Conservation (phyloP, 495 filamentous ascomycete species). For the Tuber indicum region DNA sequence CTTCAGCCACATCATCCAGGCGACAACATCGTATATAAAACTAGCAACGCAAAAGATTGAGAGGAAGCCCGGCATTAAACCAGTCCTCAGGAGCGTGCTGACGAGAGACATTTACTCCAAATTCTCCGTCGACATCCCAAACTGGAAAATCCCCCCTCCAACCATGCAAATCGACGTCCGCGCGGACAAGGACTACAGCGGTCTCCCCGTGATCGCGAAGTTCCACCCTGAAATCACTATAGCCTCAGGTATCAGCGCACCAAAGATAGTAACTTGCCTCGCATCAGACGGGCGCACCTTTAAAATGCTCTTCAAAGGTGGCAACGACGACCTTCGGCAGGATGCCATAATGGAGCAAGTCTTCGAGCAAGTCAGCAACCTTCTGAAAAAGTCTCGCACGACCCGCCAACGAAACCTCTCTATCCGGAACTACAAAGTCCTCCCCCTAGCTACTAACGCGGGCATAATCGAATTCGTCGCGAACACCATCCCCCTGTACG, state of each 20-base stretch:
- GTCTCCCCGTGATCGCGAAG: slow-evolving; percentile 61
- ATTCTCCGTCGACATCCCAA: slow-evolving; percentile 54
- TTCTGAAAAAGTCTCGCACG: slow-evolving; percentile 73
- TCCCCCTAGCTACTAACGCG: slow-evolving; percentile 72
- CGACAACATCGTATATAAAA: slow-evolving; percentile 64
- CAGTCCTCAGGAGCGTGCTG: slow-evolving; percentile 50
- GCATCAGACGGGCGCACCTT: slow-evolving; percentile 68
- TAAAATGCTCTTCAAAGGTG: slow-evolving; percentile 88
- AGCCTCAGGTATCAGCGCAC: slow-evolving; percentile 81
- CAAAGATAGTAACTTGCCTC: slow-evolving; percentile 78
- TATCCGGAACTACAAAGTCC: slow-evolving; percentile 91
- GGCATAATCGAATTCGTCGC: slow-evolving; percentile 97
- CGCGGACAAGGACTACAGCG: slow-evolving; percentile 64
- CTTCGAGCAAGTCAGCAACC: slow-evolving; percentile 86
- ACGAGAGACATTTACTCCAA: slow-evolving; percentile 51
- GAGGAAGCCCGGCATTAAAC: slow-evolving; percentile 49
- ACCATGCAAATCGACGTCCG: slow-evolving; percentile 79
- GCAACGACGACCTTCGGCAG: slow-evolving; percentile 93
- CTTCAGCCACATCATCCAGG: slow-evolving; percentile 60
- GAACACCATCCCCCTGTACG: slow-evolving; percentile 82
- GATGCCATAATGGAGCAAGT: slow-evolving; percentile 99
- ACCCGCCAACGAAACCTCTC: slow-evolving; percentile 82
- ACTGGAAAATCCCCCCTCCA: slow-evolving; percentile 69
- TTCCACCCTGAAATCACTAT: slow-evolving; percentile 69
- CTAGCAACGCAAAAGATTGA: slow-evolving; percentile 64